Conservation (phyloP, 2,329 filamentous ascomycete genomes). For the Colletotrichum sp. region DNA sequence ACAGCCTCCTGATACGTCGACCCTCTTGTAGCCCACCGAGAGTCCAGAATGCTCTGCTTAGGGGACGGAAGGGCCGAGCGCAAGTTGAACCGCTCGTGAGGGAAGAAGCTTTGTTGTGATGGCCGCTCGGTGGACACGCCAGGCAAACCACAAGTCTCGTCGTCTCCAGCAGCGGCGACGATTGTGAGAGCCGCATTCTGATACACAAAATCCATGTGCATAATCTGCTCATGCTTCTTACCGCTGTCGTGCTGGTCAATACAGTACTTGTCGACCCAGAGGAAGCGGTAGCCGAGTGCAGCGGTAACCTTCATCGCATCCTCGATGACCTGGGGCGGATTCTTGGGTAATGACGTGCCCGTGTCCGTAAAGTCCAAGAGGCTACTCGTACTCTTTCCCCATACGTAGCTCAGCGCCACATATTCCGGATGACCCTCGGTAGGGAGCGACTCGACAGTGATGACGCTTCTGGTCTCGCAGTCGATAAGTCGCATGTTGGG, state of each 20-base stretch:
- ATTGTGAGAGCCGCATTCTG: constrained; percentile 26
- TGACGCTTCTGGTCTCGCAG: background rate
- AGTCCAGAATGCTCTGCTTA: background rate
- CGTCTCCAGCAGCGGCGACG: constrained; percentile 23
- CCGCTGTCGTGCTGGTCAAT: constrained; percentile 29
- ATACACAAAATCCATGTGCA: constrained; percentile 30
- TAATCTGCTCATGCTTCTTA: constrained; percentile 25
- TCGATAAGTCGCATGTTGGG: background rate
- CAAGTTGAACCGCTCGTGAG: background rate
- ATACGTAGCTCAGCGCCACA: constrained; percentile 4
- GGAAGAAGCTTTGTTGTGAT: background rate
- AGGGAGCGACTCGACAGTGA: background rate
- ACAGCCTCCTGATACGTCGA: constrained; percentile 21
- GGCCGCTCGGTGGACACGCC: background rate
- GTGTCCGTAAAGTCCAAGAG: background rate
- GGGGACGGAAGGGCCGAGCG: background rate
- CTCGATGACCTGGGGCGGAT: background rate
- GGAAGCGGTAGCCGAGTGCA: constrained; percentile 24
- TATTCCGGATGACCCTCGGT: background rate
- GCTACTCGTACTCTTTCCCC: background rate
- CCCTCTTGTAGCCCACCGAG: constrained; percentile 7
- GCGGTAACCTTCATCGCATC: constrained; percentile 25
- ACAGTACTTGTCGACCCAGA: constrained; percentile 33
- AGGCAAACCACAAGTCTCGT: background rate
- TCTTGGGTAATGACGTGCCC: background rate